A percentile compares a stretch with the other conserved stretches of the same genome.
phyloP scores from a whole-genome alignment of 371 early-diverging fungal genomes.

The Smittium mucronatum region DNA sequence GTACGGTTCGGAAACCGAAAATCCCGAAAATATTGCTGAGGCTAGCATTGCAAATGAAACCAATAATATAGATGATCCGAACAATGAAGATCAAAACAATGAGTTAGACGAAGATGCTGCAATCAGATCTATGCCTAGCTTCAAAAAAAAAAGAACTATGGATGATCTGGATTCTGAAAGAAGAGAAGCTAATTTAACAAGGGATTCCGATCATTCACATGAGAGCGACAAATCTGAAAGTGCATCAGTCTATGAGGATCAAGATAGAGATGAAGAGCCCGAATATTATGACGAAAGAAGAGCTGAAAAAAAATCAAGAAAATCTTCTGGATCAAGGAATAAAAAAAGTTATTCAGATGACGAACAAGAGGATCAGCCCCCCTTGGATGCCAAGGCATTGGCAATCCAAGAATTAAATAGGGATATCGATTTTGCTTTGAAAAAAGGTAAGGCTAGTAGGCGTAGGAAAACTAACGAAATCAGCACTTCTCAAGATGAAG shows the following conservation, averaged over 20 bases:
- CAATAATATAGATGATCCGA: not conserved
- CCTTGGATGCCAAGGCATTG: conserved; percentile 26
- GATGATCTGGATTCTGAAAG: not conserved
- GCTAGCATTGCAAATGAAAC: not conserved
- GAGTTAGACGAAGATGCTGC: conserved; percentile 5
- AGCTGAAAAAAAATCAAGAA: conserved; percentile 3
- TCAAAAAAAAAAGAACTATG: conserved; percentile 6
- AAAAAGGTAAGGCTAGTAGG: conserved; percentile 43
- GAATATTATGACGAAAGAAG: not conserved
- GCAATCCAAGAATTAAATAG: conserved; percentile 44
- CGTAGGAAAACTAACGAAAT: conserved; percentile 56
- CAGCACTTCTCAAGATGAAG: conserved; percentile 44
- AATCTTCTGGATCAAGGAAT: too few species aligned
- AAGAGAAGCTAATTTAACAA: not conserved
- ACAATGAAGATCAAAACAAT: conserved; percentile 10
- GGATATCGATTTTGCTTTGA: conserved; percentile 44
- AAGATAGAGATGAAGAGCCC: not conserved
- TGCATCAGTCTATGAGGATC: not conserved
- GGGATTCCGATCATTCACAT: not conserved
- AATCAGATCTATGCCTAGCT: conserved; percentile 3
- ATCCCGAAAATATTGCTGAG: not conserved
- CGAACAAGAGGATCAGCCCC: conserved; percentile 16
- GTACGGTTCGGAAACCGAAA: not conserved
- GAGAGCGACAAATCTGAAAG: not conserved
- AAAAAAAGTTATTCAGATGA: conserved; percentile 5